phyloP scores from a whole-genome alignment of 2,329 filamentous ascomycete genomes.

The Xylaria sp. region DNA sequence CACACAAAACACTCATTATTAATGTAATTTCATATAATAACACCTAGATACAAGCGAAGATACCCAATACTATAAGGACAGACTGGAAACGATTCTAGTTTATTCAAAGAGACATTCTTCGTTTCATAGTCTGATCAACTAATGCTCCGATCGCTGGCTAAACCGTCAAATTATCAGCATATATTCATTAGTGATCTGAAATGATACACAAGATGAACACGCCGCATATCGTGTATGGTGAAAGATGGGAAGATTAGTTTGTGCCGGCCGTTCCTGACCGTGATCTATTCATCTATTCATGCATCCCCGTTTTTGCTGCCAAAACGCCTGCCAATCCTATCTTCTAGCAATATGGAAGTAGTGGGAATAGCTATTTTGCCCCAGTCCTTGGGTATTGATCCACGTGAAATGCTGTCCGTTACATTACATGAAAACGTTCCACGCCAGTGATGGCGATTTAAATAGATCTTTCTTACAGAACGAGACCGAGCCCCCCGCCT shows the following conservation, averaged over 20 bases:
- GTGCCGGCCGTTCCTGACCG: background rate
- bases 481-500: background rate
- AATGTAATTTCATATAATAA: constrained; percentile 29
- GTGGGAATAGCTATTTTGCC: constrained; percentile 7
- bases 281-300: constrained; percentile 7
- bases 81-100: background rate
- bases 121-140: background rate
- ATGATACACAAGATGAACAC: background rate
- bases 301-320: background rate
- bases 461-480: constrained; percentile 16
- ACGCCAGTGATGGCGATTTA: constrained; percentile 31
- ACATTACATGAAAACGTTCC: constrained; percentile 19
- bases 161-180: background rate
- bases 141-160: background rate
- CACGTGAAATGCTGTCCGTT: constrained; percentile 19
- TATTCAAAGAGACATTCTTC: background rate
- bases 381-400: constrained; percentile 30
- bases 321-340: background rate
- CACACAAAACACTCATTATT: constrained; percentile 20
- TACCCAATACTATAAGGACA: constrained; percentile 26
- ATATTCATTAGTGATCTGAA: background rate
- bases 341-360: constrained; percentile 10
- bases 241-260: background rate
- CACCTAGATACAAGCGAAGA: constrained; percentile 18
- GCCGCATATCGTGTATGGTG: background rate